A percentile compares a stretch with the other conserved stretches of the same genome.
Conservation (phyloP, 495 filamentous ascomycete species). For the Penicillium herquei region DNA sequence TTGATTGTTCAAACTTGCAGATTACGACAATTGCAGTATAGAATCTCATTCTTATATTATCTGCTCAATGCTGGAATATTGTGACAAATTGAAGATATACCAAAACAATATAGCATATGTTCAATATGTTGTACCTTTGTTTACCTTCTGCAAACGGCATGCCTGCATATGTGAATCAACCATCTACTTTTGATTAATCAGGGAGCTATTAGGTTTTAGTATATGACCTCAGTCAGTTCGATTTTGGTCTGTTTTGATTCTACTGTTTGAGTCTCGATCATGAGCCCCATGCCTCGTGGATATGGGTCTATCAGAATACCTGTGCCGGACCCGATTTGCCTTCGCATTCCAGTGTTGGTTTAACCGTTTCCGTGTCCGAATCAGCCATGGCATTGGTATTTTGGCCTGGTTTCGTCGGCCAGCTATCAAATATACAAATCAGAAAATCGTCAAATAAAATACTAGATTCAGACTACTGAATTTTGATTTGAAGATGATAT, state of each 20-base stretch:
- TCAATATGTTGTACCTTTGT: too few relatives aligned
- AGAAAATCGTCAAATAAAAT: constrained; percentile 5
- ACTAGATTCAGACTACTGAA: neutral
- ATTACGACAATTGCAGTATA: too few relatives aligned
- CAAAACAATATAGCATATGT: too few relatives aligned
- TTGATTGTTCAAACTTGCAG: too few relatives aligned
- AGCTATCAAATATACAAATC: neutral
- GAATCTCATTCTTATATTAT: too few relatives aligned
- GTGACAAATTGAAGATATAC: too few relatives aligned
- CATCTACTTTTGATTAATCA: too few relatives aligned
- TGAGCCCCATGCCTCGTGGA: constrained; percentile 19
- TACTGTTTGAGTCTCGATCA: too few relatives aligned
- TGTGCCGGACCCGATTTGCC: constrained; percentile 21
- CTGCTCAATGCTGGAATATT: too few relatives aligned
- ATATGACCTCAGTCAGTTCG: neutral
- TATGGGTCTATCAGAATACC: constrained; percentile 19
- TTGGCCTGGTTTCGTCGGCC: constrained; percentile 8
- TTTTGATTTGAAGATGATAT: neutral
- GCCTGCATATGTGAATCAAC: too few relatives aligned
- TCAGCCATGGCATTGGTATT: constrained; percentile 1
- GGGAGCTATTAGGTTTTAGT: neutral
- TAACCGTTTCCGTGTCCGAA: constrained; percentile 10
- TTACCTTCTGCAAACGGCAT: too few relatives aligned
- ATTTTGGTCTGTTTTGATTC: too few relatives aligned
- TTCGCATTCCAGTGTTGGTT: constrained; percentile 19